phyloP scores from a whole-genome alignment of 768 basidiomycete genomes.

The Hygrophorus pudorinus region DNA sequence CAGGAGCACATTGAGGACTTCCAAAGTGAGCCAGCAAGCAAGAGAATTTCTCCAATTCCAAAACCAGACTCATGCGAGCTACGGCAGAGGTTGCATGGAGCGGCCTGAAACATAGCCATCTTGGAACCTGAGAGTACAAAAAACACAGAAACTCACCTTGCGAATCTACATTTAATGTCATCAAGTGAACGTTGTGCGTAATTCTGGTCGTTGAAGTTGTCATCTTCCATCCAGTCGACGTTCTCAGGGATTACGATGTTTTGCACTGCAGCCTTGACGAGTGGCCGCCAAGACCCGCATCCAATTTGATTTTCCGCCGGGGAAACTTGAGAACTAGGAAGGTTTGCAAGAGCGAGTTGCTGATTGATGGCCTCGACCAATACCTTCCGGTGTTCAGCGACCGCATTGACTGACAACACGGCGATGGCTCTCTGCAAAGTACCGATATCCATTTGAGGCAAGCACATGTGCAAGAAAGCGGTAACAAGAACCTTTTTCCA shows the following conservation, averaged over 20 bases:
- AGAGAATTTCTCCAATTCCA: conserved; percentile 21
- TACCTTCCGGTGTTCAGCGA: conserved; percentile 12
- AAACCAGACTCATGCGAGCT: conserved; percentile 24
- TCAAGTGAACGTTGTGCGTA: conserved; percentile 34
- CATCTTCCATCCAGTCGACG: conserved; percentile 48
- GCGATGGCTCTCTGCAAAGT: conserved; percentile 14
- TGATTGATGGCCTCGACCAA: conserved; percentile 11
- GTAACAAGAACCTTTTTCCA: conserved; percentile 17
- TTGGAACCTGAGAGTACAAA: background rate
- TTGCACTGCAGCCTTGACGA: conserved; percentile 21
- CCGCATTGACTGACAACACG: conserved; percentile 10
- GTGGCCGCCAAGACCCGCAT: conserved; percentile 23
- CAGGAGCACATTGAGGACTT: conserved; percentile 18
- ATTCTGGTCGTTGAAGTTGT: conserved; percentile 31
- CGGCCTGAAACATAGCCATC: conserved; percentile 21
- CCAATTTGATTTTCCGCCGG: background rate
- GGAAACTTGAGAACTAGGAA: background rate
- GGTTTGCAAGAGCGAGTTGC: conserved; percentile 4
- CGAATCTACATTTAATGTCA: conserved; percentile 34
- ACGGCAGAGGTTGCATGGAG: conserved; percentile 20
- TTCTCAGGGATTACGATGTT: conserved; percentile 35
- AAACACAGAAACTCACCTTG: conserved; percentile 21
- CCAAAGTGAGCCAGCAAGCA: conserved; percentile 30
- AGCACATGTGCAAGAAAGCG: conserved; percentile 18
- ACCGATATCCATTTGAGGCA: conserved; percentile 15